Base-by-base conservation (phyloP, 2,329 filamentous ascomycete genomes). In the Hypoxylon sp. region DNA sequence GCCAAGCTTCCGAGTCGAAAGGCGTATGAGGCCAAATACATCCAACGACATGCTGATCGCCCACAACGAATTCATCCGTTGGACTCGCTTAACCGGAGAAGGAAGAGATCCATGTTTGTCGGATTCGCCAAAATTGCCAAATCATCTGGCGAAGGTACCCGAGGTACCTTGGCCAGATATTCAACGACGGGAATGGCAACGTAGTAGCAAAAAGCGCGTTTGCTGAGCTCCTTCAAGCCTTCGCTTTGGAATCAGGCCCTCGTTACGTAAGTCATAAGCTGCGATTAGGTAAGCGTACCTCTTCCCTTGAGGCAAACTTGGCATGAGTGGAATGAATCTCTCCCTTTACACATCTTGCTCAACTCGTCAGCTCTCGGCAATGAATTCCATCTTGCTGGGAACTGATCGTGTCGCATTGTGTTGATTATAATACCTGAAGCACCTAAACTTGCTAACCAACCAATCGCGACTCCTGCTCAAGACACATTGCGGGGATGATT, bases 401-500 rank as follows among this genome's bases (percentile, higher is more conserved):
- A 40, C n/a, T 23, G 29, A 15, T 33, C 26, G 33, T 47, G 47
- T 60, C 17, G 43, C 29, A 53, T 48, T 24, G 43, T 37, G 53
- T 49, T 42, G 15, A 18, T 40, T 27, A 17, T 41, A 33, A 13
- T 29, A 17, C 23, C 24, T 42, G 17, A 45, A 47, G 10, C 35
- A 10, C 3, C 35, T 4, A n/a, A 48, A 21, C 42, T 23, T n/a
- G n/a, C 20, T 27, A n/a, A 23, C 11, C 15, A 37, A 43, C 61
- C 61, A 64, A 59, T 64, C 17, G n/a, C 38, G 59, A 21, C 3
- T 45, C 37, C 10, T 8, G n/a, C n/a, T 17, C 46, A 18, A 18
- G 26, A 59, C 62, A 64, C 62, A 64, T 21, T 57, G 58, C 55
- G 55, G 58, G 58, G 62, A n/a, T n/a, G n/a, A 33, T 53, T 15